phyloP scores from a whole-genome alignment of 306 rosid species.

The Potentilla sterilis region DNA sequence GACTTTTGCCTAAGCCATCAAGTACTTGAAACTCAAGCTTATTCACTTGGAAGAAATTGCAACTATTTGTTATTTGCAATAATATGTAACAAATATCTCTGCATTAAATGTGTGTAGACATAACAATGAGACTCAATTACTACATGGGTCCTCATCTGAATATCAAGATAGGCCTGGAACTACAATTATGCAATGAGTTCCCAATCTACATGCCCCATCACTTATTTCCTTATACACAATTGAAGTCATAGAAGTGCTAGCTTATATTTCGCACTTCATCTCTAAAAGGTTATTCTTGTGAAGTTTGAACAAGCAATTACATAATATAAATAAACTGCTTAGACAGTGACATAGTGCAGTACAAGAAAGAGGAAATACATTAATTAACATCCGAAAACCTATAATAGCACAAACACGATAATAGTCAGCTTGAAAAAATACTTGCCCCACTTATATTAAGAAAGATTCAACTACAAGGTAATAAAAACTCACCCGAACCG shows the following conservation, averaged over 20 bases:
- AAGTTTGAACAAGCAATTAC: neutral
- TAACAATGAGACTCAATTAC: neutral
- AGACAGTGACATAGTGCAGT: neutral
- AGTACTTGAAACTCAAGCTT: neutral
- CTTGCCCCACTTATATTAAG: neutral
- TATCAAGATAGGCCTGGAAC: neutral
- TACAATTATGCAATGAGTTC: neutral
- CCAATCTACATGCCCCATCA: neutral
- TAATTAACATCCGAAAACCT: neutral
- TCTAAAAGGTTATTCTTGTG: neutral
- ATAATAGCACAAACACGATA: neutral
- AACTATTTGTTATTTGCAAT: neutral
- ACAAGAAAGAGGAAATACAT: neutral
- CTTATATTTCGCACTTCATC: neutral
- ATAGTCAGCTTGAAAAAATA: neutral
- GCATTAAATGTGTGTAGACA: neutral
- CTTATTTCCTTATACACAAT: neutral
- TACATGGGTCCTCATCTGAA: neutral
- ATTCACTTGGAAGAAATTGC: neutral
- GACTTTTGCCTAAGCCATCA: neutral
- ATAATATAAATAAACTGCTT: neutral
- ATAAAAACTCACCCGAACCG: constrained; percentile 15
- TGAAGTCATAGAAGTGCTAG: neutral
- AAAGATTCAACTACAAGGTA: neutral
- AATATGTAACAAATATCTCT: neutral